Evolutionary conservation across 78 protist species (phyloP).

Genomic region (Dictyostelium discoideum): DNA sequence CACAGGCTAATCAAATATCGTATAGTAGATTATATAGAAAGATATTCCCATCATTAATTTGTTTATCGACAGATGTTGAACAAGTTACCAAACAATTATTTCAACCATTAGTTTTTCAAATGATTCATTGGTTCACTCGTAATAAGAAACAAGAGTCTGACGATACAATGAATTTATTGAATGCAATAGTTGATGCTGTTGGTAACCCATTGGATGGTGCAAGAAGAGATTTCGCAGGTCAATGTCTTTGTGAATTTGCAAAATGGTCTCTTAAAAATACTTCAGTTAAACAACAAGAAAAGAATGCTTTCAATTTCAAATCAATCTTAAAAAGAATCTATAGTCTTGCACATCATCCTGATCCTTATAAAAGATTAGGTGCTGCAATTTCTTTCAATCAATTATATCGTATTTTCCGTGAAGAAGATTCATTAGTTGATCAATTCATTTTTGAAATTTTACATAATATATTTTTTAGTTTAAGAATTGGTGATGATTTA

Average conservation of each 20-base stretch:
- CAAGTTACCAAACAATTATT: slow-evolving; percentile 89
- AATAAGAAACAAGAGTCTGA: slow-evolving; percentile 39
- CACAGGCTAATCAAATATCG: neutral
- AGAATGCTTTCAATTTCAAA: slow-evolving; percentile 48
- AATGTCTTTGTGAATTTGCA: slow-evolving; percentile 80
- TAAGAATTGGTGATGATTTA: slow-evolving; percentile 35
- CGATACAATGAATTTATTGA: slow-evolving; percentile 75
- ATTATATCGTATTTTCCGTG: slow-evolving; percentile 51
- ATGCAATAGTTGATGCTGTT: slow-evolving; percentile 81
- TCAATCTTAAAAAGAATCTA: slow-evolving; percentile 77
- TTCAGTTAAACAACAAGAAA: slow-evolving; percentile 1
- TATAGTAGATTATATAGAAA: slow-evolving; percentile 18
- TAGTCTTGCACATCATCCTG: slow-evolving; percentile 79
- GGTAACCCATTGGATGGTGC: slow-evolving; percentile 56
- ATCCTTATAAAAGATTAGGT: slow-evolving; percentile 76
- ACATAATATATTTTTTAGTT: neutral
- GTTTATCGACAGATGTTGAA: slow-evolving; percentile 87
- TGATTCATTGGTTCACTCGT: slow-evolving; percentile 88
- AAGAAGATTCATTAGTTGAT: slow-evolving; percentile 62
- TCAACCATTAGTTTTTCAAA: slow-evolving; percentile 78
- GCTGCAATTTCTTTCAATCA: slow-evolving; percentile 65
- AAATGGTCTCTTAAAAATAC: slow-evolving; percentile 73
- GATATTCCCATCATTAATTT: slow-evolving; percentile 83
- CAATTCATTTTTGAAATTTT: slow-evolving; percentile 65
- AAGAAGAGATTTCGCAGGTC: slow-evolving; percentile 85